A percentile compares a stretch with the other conserved stretches of the same genome.
These are phyloP conservation scores for Coemansia sp. DNA, from an alignment of 192 early-diverging fungal genomes.

Conservation along the genomic window DNA sequence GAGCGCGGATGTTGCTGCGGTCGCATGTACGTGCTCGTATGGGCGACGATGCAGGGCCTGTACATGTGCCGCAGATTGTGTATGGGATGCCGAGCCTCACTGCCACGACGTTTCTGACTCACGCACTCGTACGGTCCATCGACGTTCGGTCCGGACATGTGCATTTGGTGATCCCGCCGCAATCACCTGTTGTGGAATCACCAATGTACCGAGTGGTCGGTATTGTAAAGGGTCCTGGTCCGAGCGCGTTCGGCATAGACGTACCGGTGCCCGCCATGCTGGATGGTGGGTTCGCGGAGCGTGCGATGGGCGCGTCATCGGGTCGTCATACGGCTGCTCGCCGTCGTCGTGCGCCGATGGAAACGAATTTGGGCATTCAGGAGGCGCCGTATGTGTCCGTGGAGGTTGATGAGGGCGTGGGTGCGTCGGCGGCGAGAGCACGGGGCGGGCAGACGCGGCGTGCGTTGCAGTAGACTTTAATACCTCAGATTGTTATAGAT, in stretches of 20 bases:
- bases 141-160: slow-evolving; percentile 58
- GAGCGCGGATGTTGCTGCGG: slow-evolving; percentile 23
- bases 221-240: slow-evolving; percentile 40
- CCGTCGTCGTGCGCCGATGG: not conserved
- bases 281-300: slow-evolving; percentile 41
- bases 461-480: slow-evolving; percentile 15
- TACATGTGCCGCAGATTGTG: slow-evolving; percentile 34
- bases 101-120: slow-evolving; percentile 59
- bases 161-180: slow-evolving; percentile 60
- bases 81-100: slow-evolving; percentile 39
- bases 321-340: not conserved
- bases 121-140: slow-evolving; percentile 68
- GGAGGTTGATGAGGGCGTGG: slow-evolving; percentile 42
- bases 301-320: slow-evolving; percentile 38
- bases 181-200: not conserved
- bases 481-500: too few species aligned
- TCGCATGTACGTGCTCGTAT: not conserved
- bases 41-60: too few species aligned
- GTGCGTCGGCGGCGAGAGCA: slow-evolving; percentile 28
- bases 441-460: slow-evolving; percentile 32
- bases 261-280: slow-evolving; percentile 39
- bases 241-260: slow-evolving; percentile 29
- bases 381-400: slow-evolving; percentile 52
- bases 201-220: slow-evolving; percentile 38
- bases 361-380: slow-evolving; percentile 28